Conservation (phyloP, 257 asterid genomes). For the Linderniella brevidens region DNA sequence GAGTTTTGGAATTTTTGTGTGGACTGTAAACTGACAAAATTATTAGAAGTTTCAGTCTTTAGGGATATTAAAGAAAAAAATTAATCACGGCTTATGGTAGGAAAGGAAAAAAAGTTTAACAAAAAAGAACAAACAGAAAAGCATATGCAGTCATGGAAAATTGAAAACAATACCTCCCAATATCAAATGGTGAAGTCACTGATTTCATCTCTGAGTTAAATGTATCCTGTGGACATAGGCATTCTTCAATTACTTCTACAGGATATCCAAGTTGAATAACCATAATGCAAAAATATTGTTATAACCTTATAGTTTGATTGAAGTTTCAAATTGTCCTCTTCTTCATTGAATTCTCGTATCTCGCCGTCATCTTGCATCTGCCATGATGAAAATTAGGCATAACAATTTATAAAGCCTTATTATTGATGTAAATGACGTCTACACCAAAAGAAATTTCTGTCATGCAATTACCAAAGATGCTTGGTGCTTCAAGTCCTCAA, state of each 20-base stretch:
- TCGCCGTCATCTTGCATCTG: conserved; percentile 87
- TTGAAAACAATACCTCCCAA: not conserved
- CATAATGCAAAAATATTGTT: not conserved
- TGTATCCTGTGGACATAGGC: conserved; percentile 18
- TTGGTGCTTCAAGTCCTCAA: conserved; percentile 86
- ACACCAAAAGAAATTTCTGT: conserved; percentile 5
- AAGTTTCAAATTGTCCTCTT: conserved; percentile 24
- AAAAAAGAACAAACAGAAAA: no score
- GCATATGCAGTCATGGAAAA: not conserved
- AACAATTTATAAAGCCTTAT: conserved; percentile 7
- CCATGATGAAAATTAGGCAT: conserved; percentile 14
- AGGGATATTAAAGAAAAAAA: no score
- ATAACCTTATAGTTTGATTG: conserved; percentile 11
- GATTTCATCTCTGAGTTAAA: conserved; percentile 17
- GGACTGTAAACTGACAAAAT: not conserved
- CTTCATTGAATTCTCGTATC: conserved; percentile 58
- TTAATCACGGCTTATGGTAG: no score
- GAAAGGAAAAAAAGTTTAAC: no score
- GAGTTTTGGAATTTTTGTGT: not conserved
- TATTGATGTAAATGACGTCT: not conserved
- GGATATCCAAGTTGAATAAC: not conserved
- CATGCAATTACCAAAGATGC: conserved; percentile 67
- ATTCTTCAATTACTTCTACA: conserved; percentile 4
- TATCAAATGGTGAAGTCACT: not conserved
- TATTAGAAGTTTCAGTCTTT: not conserved